These are phyloP conservation scores for Carex kokanica DNA, from an alignment of 176 grass and related monocot species.

Conservation along the genomic window DNA sequence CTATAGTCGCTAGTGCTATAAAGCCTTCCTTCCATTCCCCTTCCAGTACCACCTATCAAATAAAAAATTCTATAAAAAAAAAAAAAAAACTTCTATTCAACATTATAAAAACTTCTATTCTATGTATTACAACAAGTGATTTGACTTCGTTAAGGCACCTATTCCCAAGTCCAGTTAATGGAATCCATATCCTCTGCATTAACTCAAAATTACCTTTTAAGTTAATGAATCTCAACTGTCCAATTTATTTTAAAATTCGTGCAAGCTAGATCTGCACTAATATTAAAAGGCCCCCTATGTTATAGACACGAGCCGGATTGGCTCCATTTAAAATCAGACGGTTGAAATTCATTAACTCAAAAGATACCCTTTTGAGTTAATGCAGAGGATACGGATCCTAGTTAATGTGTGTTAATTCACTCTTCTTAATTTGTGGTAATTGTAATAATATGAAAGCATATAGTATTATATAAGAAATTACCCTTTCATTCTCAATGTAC, in stretches of 20 bases:
- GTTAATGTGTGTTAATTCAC: background rate
- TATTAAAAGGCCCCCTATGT: no score
- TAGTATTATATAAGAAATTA: slow-evolving; percentile 27
- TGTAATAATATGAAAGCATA: background rate
- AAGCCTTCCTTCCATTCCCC: slow-evolving; percentile 73
- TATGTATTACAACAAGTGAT: background rate
- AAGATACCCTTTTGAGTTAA: no score
- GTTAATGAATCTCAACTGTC: no score
- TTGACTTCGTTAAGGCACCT: background rate
- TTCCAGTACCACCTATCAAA: slow-evolving; percentile 65
- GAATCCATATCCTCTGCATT: no score
- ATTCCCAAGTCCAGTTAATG: background rate
- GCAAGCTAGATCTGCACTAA: no score
- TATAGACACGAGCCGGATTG: no score
- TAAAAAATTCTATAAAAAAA: background rate
- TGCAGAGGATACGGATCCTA: no score
- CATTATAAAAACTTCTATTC: background rate
- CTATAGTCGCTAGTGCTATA: slow-evolving; percentile 60
- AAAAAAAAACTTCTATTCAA: background rate
- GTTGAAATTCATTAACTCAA: no score
- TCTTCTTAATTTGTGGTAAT: background rate
- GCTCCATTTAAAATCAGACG: no score
- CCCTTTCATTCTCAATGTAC: slow-evolving; percentile 83
- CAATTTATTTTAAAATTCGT: no score
- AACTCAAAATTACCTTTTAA: no score